Evolutionary conservation across 2,329 filamentous ascomycete genomes (phyloP).

Genomic region (Capronia americana): DNA sequence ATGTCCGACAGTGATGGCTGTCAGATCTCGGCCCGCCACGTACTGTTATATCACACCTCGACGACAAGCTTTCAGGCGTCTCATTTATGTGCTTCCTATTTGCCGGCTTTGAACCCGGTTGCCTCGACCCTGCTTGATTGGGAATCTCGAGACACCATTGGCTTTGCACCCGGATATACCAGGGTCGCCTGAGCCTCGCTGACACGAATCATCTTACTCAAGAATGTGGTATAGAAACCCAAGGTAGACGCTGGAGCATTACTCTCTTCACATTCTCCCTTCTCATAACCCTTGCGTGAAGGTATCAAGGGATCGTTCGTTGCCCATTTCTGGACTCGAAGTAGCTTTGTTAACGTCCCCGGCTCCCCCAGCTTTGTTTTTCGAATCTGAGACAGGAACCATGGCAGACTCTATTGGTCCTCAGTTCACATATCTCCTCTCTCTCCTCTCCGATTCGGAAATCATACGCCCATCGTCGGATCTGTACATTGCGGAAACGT

Average conservation of each 20-base stretch:
- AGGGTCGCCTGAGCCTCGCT: too few species aligned
- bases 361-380: neutral
- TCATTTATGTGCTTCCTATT: neutral
- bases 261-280: too few species aligned
- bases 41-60: too few species aligned
- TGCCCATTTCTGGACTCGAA: neutral
- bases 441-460: conserved; percentile 10
- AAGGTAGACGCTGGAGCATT: too few species aligned
- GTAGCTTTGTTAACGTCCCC: neutral
- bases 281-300: too few species aligned
- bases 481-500: conserved; percentile 36
- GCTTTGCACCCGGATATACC: too few species aligned
- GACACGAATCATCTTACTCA: too few species aligned
- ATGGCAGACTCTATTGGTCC: neutral
- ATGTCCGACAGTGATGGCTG: too few species aligned
- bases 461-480: conserved; percentile 7
- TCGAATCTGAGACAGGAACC: neutral
- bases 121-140: too few species aligned
- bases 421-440: conserved; percentile 14
- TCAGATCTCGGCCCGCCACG: too few species aligned
- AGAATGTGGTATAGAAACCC: too few species aligned
- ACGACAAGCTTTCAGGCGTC: neutral
- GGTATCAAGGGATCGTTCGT: neutral
- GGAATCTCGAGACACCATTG: too few species aligned
- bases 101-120: neutral